phyloP scores from a whole-genome alignment of 129 eudicot species.

The Chrysanthemum seticuspe region DNA sequence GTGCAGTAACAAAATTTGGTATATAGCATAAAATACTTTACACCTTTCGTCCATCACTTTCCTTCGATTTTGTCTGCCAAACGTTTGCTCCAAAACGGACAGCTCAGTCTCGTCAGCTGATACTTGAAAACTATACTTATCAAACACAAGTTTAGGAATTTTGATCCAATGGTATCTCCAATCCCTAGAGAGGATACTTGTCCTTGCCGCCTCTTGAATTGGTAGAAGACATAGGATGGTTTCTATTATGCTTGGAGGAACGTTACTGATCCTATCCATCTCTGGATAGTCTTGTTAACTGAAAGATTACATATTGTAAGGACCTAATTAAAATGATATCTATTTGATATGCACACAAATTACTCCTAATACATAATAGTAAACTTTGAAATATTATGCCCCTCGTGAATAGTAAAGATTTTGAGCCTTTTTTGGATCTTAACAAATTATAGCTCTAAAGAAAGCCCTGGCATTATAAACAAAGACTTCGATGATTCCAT shows the following conservation, averaged over 20 bases:
- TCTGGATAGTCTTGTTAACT: neutral
- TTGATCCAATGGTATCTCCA: conserved; percentile 25
- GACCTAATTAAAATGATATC: no score
- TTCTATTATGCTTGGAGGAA: conserved; percentile 17
- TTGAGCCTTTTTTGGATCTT: no score
- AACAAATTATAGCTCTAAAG: no score
- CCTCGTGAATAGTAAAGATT: no score
- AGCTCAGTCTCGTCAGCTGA: neutral
- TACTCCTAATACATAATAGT: no score
- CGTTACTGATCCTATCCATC: conserved; percentile 22
- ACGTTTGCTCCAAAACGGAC: neutral
- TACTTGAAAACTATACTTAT: neutral
- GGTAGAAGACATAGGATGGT: conserved; percentile 14
- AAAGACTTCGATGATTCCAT: no score
- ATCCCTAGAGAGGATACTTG: conserved; percentile 25
- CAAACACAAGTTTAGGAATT: conserved; percentile 18
- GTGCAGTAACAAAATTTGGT: conserved; percentile 9
- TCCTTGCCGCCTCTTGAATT: conserved; percentile 22
- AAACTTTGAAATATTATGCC: no score
- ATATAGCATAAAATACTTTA: conserved; percentile 16
- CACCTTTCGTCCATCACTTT: neutral
- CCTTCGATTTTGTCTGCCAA: conserved; percentile 3
- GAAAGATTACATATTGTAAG: no score
- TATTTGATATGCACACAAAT: no score
- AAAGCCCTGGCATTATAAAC: no score